Evolutionary conservation across 495 filamentous ascomycete genomes (phyloP).

Genomic region (Parachaetomium inaequale): DNA sequence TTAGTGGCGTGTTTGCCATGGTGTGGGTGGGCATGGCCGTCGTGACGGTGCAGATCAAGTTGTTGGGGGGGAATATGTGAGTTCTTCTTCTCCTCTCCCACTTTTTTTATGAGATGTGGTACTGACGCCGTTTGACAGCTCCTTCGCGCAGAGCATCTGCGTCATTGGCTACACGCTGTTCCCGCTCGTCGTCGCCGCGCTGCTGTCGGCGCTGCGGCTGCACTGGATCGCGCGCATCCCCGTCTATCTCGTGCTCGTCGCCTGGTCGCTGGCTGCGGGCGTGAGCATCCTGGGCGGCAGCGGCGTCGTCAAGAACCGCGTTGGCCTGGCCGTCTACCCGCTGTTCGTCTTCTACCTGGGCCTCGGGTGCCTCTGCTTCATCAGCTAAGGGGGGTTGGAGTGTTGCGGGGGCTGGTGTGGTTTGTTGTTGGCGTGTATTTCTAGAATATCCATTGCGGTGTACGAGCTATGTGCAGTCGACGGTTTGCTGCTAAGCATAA

Average conservation of each 20-base stretch:
- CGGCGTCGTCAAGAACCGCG: constrained; percentile 89
- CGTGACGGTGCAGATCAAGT: constrained; percentile 97
- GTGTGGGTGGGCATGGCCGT: constrained; percentile 97
- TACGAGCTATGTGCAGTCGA: background rate
- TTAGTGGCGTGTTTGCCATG: constrained; percentile 91
- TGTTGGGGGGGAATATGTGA: constrained; percentile 96
- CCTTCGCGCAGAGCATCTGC: constrained; percentile 94
- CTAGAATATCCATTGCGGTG: constrained; percentile 14
- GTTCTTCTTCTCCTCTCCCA: constrained; percentile 26
- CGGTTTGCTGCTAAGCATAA: background rate
- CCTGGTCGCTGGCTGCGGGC: constrained; percentile 90
- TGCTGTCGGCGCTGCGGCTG: constrained; percentile 78
- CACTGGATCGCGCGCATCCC: constrained; percentile 78
- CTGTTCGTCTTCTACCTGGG: constrained; percentile 94
- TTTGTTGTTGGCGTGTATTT: constrained; percentile 15
- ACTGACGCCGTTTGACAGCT: constrained; percentile 51
- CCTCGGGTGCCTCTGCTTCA: constrained; percentile 91
- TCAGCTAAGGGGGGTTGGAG: constrained; percentile 57
- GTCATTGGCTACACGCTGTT: constrained; percentile 99
- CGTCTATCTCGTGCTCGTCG: constrained; percentile 79
- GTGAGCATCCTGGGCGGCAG: constrained; percentile 95
- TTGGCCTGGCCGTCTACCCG: constrained; percentile 92
- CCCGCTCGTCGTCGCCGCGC: constrained; percentile 89
- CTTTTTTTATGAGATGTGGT: background rate
- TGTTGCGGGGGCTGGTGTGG: background rate